Evolutionary conservation across 495 filamentous ascomycete genomes (phyloP), one percentile per base, ranked within the genome.

Genomic region (Extremus antarcticus): DNA sequence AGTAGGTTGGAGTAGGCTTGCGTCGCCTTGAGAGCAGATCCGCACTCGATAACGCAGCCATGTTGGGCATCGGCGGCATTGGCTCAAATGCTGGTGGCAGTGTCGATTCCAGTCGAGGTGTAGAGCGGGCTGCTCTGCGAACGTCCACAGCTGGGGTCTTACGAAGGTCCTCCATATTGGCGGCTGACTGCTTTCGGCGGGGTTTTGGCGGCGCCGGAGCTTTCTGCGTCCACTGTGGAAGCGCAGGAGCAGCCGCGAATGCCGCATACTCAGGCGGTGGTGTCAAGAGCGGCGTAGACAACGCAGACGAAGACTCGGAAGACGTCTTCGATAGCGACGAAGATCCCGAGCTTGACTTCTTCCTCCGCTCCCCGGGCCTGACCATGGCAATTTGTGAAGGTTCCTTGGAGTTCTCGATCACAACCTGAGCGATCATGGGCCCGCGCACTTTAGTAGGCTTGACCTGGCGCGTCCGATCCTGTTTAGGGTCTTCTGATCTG

Each of bases 371-470:
- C 3, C 54, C 58, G 1, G 58, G 25, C 48, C 53, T 57, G n/a
- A 61, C 58, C 29, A 61, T 4, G 1, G 58, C 58, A 16, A 61
- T 54, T 24, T 57, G 58, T 16, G 58, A 57, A 2, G 54, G 54
- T 40, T 57, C 49, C 7, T 47, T 53, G 10, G 58, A 61, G 45
- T 61, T 40, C 23, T 39, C 29, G 50, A 61, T 57, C 13, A 50
- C 38, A 2, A 61, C 50, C 9, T 53, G 55, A 22, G 58, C 58
- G 35, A 61, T 24, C 11, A 25, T 51, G 1, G 54, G 58, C 9
- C 50, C 39, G 7, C 39, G 53, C 4, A 50, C 25, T 40, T 53
- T 57, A n/a, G 41, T 17, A n/a, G 15, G n/a, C 21, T 38, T 23
- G 21, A 24, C 22, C 16, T 24, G 29, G 21, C 3, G 10, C 29